Evolutionary conservation across 139 green algal genomes (phyloP).

Genomic region (Coccomyxa sp.): DNA sequence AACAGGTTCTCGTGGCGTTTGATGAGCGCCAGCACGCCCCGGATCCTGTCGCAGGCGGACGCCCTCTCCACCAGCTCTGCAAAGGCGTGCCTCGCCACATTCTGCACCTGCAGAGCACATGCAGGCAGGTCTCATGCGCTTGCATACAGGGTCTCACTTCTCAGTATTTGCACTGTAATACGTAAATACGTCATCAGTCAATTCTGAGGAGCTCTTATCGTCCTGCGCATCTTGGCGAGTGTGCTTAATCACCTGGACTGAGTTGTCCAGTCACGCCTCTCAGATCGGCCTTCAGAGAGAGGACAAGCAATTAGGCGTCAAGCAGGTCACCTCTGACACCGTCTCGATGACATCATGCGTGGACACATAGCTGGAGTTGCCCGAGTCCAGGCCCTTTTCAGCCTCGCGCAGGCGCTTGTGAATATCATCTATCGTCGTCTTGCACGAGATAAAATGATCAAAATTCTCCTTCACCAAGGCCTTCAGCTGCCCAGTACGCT

Average conservation of each 20-base stretch:
- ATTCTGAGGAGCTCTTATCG: too few species aligned
- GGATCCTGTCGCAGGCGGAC: slow-evolving; percentile 51
- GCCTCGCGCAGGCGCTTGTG: slow-evolving; percentile 49
- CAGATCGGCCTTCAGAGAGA: too few species aligned
- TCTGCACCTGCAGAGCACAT: slow-evolving; percentile 28
- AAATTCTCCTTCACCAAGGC: slow-evolving; percentile 87
- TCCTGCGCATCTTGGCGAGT: too few species aligned
- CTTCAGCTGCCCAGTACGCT: slow-evolving; percentile 76
- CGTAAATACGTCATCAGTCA: too few species aligned
- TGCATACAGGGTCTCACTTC: too few species aligned
- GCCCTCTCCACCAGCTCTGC: slow-evolving; percentile 50
- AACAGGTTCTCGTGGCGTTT: slow-evolving; percentile 65
- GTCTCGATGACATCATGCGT: slow-evolving; percentile 25
- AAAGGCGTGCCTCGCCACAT: slow-evolving; percentile 36
- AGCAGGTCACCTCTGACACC: slow-evolving; percentile 28
- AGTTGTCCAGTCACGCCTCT: too few species aligned
- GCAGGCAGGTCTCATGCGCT: too few species aligned
- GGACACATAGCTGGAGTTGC: slow-evolving; percentile 24
- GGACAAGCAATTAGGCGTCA: too few species aligned
- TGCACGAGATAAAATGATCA: slow-evolving; percentile 87
- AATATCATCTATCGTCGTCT: slow-evolving; percentile 81
- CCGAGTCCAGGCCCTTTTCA: slow-evolving; percentile 22
- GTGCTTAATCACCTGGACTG: too few species aligned
- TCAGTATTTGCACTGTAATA: too few species aligned
- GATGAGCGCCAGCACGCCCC: slow-evolving; percentile 46